Evolutionary conservation across 768 basidiomycete species (phyloP).

Genomic region (Coprinellus micaceus): DNA sequence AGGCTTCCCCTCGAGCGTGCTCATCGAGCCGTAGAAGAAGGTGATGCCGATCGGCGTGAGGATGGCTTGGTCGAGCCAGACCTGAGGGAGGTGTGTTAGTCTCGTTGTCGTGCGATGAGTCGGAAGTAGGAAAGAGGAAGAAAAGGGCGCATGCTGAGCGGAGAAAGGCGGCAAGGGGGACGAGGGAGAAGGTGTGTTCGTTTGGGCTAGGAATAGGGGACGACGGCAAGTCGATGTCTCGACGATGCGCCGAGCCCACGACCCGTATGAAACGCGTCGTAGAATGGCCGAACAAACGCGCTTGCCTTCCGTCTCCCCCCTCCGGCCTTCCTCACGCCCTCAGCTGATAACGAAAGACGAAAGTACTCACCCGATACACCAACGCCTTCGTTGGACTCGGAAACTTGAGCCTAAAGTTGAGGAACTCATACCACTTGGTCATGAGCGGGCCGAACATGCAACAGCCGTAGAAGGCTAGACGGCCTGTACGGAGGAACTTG

Average conservation of each 20-base stretch:
- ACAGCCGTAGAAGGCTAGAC: conserved; percentile 75
- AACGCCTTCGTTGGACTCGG: conserved; percentile 53
- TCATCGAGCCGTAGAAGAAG: conserved; percentile 70
- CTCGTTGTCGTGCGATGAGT: too few relatives aligned
- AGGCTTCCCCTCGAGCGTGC: conserved; percentile 72
- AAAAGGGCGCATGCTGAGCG: too few relatives aligned
- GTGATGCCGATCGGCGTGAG: conserved; percentile 62
- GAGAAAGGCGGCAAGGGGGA: conserved; percentile 4
- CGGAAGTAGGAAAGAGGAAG: too few relatives aligned
- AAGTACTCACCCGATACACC: conserved; percentile 52
- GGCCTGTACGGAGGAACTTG: conserved; percentile 57
- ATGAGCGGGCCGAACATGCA: conserved; percentile 75
- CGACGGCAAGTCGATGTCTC: too few relatives aligned
- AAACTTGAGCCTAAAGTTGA: conserved; percentile 72
- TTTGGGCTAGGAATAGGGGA: too few relatives aligned
- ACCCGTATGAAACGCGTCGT: too few relatives aligned
- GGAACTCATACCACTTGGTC: conserved; percentile 76
- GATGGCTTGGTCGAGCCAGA: conserved; percentile 77
- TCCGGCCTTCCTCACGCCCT: too few relatives aligned
- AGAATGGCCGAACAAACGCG: too few relatives aligned
- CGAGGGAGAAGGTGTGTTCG: background rate
- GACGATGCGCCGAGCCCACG: too few relatives aligned
- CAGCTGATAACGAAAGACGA: background rate
- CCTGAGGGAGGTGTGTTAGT: too few relatives aligned
- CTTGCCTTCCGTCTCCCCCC: too few relatives aligned